Conservation (phyloP, 768 basidiomycete genomes). For the Lentinula detonsa region DNA sequence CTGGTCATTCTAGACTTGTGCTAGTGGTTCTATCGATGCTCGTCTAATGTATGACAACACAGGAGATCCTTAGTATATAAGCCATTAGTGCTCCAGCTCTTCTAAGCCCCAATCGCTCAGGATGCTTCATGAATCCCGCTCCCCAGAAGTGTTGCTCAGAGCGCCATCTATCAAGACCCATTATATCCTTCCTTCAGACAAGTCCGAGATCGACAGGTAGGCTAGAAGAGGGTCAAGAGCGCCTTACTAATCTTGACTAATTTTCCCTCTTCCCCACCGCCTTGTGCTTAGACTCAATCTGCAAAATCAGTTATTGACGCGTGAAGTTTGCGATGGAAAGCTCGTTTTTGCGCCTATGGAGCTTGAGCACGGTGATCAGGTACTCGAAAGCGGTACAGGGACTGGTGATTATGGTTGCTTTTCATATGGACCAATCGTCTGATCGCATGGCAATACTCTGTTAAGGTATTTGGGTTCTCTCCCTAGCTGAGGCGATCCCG, state of each 20-base stretch:
- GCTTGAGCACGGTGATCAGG: background rate
- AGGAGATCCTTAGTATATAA: background rate
- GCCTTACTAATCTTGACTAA: background rate
- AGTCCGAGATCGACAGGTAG: background rate
- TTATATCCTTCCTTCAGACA: conserved; percentile 6
- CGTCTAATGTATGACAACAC: no score
- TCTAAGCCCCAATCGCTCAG: background rate
- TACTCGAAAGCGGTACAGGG: conserved; percentile 6
- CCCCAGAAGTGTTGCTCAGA: background rate
- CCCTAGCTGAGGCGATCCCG: background rate
- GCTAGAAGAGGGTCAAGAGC: background rate
- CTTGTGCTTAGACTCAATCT: background rate
- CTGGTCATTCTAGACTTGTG: no score
- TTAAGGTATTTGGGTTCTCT: conserved; percentile 1
- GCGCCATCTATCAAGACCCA: background rate
- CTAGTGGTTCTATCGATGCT: no score
- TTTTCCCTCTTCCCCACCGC: background rate
- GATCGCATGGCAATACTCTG: background rate
- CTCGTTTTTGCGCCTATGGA: background rate
- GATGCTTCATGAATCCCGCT: background rate
- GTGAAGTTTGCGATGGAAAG: conserved; percentile 2
- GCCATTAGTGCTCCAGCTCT: background rate
- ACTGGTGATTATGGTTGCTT: background rate
- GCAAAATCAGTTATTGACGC: background rate
- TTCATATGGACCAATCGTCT: background rate